Percentiles rank a stretch among this genome's conserved stretches.
phyloP scores from a whole-genome alignment of 1,139 yeast genomes.

The Chernovozyma sophiae-reginae region DNA sequence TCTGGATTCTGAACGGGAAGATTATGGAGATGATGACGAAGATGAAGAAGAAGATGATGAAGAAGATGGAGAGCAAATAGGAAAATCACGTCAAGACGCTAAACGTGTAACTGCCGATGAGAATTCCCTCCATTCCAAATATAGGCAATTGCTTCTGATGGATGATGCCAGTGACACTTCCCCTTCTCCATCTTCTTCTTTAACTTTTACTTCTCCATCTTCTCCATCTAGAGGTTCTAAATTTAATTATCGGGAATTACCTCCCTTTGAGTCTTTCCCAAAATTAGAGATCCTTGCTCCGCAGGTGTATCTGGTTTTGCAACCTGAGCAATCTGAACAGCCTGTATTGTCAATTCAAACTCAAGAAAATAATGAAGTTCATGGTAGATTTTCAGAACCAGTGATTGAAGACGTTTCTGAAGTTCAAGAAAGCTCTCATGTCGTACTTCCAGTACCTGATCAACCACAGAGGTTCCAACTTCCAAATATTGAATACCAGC shows the following conservation, averaged over 20 bases:
- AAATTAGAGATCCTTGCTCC: slow-evolving; percentile 7
- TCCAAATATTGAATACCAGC: no score
- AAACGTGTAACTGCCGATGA: slow-evolving; percentile 5
- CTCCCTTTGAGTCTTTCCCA: slow-evolving; percentile 5
- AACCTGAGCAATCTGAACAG: no score
- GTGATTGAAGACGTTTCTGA: no score
- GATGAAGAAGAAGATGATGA: slow-evolving; percentile 9
- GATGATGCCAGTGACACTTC: slow-evolving; percentile 7
- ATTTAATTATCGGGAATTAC: slow-evolving; percentile 3
- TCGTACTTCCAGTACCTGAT: no score
- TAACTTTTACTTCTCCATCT: slow-evolving; percentile 3
- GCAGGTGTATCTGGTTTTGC: no score
- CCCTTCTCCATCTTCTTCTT: slow-evolving; percentile 4
- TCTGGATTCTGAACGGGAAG: slow-evolving; percentile 6
- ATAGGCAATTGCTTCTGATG: slow-evolving; percentile 5
- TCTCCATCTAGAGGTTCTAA: slow-evolving; percentile 1
- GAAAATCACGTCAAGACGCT: slow-evolving; percentile 5
- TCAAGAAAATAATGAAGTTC: no score
- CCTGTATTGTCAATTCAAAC: no score
- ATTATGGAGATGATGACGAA: slow-evolving; percentile 14
- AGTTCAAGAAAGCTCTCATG: no score
- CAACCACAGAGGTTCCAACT: no score
- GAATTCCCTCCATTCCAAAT: slow-evolving; percentile 3
- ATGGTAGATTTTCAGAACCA: no score
- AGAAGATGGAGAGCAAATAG: slow-evolving; percentile 8